Conservation (phyloP, 768 basidiomycete species). For the Leccinellum luteum region DNA sequence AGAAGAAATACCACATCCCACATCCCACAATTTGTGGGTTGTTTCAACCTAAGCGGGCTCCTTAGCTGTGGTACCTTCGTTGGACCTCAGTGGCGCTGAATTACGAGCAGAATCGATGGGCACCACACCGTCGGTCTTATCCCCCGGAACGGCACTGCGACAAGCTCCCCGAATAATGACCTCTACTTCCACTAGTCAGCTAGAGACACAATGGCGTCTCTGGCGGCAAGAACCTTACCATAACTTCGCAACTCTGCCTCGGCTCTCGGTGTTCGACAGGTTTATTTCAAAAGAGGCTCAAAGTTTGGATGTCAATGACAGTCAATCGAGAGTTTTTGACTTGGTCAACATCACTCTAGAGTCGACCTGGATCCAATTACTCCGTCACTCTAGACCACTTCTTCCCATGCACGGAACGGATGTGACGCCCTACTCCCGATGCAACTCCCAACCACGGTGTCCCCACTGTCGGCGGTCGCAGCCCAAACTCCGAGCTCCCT, state of each 20-base stretch:
- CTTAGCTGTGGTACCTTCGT: neutral
- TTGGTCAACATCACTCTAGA: neutral
- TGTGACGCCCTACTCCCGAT: neutral
- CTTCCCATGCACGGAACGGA: neutral
- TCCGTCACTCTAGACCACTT: neutral
- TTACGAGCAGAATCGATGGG: neutral
- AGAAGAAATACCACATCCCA: slow-evolving; percentile 7
- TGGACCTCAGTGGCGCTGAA: neutral
- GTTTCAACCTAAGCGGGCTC: slow-evolving; percentile 5
- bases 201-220: neutral
- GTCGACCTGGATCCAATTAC: too few relatives aligned
- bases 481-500: too few relatives aligned
- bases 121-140: neutral
- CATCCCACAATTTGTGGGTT: slow-evolving; percentile 8
- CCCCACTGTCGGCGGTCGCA: too few relatives aligned
- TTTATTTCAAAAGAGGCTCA: neutral
- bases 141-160: neutral
- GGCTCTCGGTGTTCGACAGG: neutral
- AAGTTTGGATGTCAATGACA: neutral
- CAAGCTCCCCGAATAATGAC: neutral
- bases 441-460: neutral
- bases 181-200: neutral
- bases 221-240: neutral
- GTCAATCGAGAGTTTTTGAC: neutral
- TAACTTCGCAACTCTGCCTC: neutral